Evolutionary conservation across 1,139 yeast species (phyloP).

Genomic region (Hyphopichia khmerensis): DNA sequence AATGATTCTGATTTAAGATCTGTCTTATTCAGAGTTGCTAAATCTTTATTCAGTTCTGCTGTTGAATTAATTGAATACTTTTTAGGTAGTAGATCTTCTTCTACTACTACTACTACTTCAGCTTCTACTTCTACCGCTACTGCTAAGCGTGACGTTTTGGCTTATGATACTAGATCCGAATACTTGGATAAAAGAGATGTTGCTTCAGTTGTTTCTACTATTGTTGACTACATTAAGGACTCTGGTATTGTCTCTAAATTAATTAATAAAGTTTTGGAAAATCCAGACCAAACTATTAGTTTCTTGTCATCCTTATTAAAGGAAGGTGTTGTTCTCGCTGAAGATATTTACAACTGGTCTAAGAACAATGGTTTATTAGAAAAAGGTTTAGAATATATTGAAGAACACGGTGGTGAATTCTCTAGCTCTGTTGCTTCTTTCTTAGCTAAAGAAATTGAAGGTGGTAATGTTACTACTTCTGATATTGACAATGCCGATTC

Average conservation of each 20-base stretch:
- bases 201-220: slow-evolving; percentile 23
- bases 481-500: slow-evolving; percentile 27
- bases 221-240: slow-evolving; percentile 29
- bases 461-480: slow-evolving; percentile 23
- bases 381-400: slow-evolving; percentile 29
- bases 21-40: slow-evolving; percentile 37
- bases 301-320: slow-evolving; percentile 35
- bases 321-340: slow-evolving; percentile 33
- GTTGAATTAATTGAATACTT: slow-evolving; percentile 25
- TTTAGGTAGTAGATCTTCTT: slow-evolving; percentile 12
- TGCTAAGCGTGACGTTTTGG: slow-evolving; percentile 9
- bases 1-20: slow-evolving; percentile 35
- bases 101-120: slow-evolving; percentile 17
- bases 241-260: slow-evolving; percentile 37
- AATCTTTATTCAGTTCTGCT: slow-evolving; percentile 34
- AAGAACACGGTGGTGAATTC: slow-evolving; percentile 27
- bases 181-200: slow-evolving; percentile 42
- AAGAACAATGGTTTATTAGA: slow-evolving; percentile 38
- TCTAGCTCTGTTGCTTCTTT: slow-evolving; percentile 27
- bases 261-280: slow-evolving; percentile 33
- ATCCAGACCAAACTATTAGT: slow-evolving; percentile 36
- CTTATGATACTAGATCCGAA: too few species aligned
- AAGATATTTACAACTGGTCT: slow-evolving; percentile 41
- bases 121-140: slow-evolving; percentile 18
- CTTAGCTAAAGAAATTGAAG: slow-evolving; percentile 19